Base-by-base conservation (phyloP, 2,329 filamentous ascomycete genomes). In the Blumeriella jaapii region DNA sequence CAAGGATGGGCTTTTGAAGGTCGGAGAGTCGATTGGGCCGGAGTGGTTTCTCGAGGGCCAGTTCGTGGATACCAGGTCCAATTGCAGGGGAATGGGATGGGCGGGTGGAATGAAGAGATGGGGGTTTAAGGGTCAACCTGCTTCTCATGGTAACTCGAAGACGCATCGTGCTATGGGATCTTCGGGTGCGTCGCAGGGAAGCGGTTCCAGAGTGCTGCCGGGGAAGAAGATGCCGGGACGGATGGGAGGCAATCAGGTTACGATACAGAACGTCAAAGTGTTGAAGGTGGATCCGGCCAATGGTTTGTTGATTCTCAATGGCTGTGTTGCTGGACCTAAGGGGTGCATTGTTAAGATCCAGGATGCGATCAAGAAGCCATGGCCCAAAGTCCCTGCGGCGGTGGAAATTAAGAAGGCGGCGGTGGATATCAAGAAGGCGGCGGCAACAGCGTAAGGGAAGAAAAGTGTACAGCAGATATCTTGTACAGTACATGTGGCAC, bases 221-320 rank as follows among this genome's bases (percentile, higher is more conserved):
- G 91, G 91, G 41, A 98, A 98, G 74, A 91, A 86, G 64, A 98
- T 98, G 91, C 76, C 91, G 3, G 91, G 91, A 36, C 76, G 84
- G 40, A 96, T 98, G 91, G 91, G 91, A 45, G 82, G 81, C 47
- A 73, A 93, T 60, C 76, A 74, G 48, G 82, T 86, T 37, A 98
- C 91, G 30, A 71, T 91, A 39, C 87, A 95, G 69, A 95, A 93
- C 61, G 64, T 96, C 50, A 82, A 80, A 61, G 77, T 98, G 34
- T 63, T 98, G 57, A 79, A 85, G 66, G 79, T 94, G 20, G 86
- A 96, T 61, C 71, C 78, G 50, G 79, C 82, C 58, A 79, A 87
- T 54, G 91, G 91, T 13, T 74, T 94, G 51, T 75, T 98, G 39
- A 74, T 95, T 34, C 78, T 98, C 45, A 84, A 82, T 61, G 91